Conservation (phyloP, 352 stramenopile genomes). For the Pythium scleroteichum region DNA sequence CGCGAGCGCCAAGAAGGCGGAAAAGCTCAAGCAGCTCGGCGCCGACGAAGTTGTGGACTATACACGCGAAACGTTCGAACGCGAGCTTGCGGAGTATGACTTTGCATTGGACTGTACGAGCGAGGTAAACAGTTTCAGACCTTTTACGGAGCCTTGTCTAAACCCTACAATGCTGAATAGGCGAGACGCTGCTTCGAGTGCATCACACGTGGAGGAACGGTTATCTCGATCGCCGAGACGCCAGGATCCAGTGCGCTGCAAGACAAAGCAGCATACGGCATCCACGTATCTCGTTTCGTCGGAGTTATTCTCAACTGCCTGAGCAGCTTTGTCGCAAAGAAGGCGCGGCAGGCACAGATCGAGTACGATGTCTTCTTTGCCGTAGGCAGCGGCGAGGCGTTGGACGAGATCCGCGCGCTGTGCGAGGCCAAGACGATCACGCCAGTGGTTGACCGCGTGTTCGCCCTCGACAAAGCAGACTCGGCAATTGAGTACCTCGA, state of each 20-base stretch:
- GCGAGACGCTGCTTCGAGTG: constrained; percentile 65
- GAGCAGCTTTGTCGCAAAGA: constrained; percentile 54
- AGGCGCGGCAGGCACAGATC: constrained; percentile 49
- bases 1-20: constrained; percentile 61
- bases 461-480: constrained; percentile 64
- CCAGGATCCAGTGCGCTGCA: constrained; percentile 43
- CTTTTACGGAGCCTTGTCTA: too few species aligned
- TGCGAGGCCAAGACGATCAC: constrained; percentile 44
- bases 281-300: constrained; percentile 49
- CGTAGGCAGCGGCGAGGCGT: constrained; percentile 35
- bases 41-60: constrained; percentile 78
- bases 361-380: constrained; percentile 63
- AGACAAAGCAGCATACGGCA: constrained; percentile 31
- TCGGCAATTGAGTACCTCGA: constrained; percentile 69
- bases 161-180: too few species aligned
- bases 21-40: constrained; percentile 63
- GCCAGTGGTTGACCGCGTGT: constrained; percentile 71
- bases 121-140: too few species aligned
- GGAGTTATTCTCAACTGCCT: constrained; percentile 57
- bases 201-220: constrained; percentile 47
- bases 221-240: constrained; percentile 65
- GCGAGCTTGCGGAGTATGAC: constrained; percentile 69
- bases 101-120: constrained; percentile 76
- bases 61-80: constrained; percentile 61
- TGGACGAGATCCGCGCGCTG: constrained; percentile 55